Evolutionary conservation across 345 rosid genomes (phyloP).

Genomic region (Salix udensis): DNA sequence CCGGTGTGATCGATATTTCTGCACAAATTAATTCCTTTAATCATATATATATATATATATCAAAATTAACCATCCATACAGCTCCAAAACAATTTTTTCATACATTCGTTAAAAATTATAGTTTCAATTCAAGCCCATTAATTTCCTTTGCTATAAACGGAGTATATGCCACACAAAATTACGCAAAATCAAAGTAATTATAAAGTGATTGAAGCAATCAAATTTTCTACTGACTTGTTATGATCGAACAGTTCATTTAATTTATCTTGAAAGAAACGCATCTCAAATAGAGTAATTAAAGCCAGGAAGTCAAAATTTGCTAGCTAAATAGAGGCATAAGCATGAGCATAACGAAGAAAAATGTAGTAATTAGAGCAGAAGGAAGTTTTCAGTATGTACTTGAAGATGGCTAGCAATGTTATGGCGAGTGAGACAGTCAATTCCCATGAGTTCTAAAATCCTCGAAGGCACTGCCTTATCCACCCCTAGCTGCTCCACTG

Average conservation of each 20-base stretch:
- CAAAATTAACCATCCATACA: neutral
- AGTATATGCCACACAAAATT: neutral
- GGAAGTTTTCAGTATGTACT: constrained; percentile 26
- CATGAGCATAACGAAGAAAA: neutral
- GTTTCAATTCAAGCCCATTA: neutral
- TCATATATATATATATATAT: neutral
- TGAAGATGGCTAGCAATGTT: constrained; percentile 96
- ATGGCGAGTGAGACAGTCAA: constrained; percentile 88
- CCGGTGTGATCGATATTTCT: constrained; percentile 91
- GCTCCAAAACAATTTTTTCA: neutral
- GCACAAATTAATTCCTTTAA: neutral
- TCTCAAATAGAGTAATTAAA: neutral
- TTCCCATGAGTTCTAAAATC: constrained; percentile 87
- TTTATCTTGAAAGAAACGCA: no score
- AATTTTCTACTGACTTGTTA: neutral
- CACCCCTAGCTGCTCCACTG: constrained; percentile 91
- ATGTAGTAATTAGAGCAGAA: neutral
- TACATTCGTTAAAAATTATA: no score
- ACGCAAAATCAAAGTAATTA: neutral
- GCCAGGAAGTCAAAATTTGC: neutral
- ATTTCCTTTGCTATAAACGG: neutral
- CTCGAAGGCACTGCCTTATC: constrained; percentile 97
- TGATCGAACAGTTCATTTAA: no score
- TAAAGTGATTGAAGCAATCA: neutral
- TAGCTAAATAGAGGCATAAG: neutral